Evolutionary conservation across 2,329 filamentous ascomycete species (phyloP), one percentile per base, ranked within the genome.

Genomic region (Colletotrichum godetiae): DNA sequence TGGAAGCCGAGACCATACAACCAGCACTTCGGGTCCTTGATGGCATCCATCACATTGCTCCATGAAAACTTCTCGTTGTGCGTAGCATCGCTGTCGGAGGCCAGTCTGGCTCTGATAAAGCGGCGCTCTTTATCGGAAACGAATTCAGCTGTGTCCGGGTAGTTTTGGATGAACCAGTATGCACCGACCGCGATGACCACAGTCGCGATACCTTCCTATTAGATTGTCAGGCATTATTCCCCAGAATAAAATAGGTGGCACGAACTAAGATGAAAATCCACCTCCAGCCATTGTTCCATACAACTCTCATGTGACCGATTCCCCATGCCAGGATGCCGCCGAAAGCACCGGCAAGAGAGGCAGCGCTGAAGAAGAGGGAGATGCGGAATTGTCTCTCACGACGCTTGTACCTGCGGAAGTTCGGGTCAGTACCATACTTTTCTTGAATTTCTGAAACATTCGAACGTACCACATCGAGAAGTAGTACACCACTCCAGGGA

Each of bases 1-100:
- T 95, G 92, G 76, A 94, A 94, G 0, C 88, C 89, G 0, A 94
- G 79, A 0, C 92, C 91, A 75, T 95, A 95, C 0, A 95, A 85
- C 91, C 91, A 94, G 77, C 91, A 91, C 78, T 92, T 94, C 1
- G 89, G 88, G 76, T 95, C 92, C 15, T 86, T 89, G 53, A 94
- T 80, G 0, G 93, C 93, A 22, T 89, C 84, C 29, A 81, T 69
- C 0, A 95, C 93, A 24, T 91, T 91, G 0, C 76, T 80, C 94
- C 93, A 95, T 4, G 83, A 88, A 77, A 95, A 95, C 0, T 83
- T 78, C 76, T 96, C 93, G 60, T 92, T 84, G 5, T 91, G 88
- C 0, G 90, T 94, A 0, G 92, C 90, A 77, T 95, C 93, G 74
- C 89, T 91, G 76, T 95, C 92, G 5, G 88, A 86, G 11, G 90